Evolutionary conservation across 2,329 filamentous ascomycete genomes (phyloP).

Genomic region (Chrysoporthe cubensis): DNA sequence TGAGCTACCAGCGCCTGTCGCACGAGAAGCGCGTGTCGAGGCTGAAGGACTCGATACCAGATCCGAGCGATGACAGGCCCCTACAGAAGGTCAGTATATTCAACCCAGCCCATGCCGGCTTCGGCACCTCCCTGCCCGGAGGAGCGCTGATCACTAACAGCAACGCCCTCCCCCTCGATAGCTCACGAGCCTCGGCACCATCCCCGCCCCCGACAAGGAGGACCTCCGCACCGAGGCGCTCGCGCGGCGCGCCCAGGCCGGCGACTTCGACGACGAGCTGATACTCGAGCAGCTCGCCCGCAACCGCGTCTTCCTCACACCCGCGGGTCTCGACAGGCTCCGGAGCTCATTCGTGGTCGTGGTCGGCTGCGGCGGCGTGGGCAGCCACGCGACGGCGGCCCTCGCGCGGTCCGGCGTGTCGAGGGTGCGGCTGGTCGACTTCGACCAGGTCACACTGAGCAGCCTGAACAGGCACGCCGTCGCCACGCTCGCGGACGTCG

Average conservation of each 20-base stretch:
- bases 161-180: slow-evolving; percentile 15
- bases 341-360: slow-evolving; percentile 83
- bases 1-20: slow-evolving; percentile 65
- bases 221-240: slow-evolving; percentile 63
- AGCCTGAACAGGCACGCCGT: slow-evolving; percentile 96
- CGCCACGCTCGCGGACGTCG: slow-evolving; percentile 91
- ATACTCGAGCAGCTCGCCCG: slow-evolving; percentile 93
- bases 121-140: not conserved
- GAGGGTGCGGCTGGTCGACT: slow-evolving; percentile 88
- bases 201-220: slow-evolving; percentile 57
- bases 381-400: slow-evolving; percentile 86
- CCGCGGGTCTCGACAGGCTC: slow-evolving; percentile 78
- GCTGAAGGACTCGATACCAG: slow-evolving; percentile 65
- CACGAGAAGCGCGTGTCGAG: slow-evolving; percentile 57
- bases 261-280: slow-evolving; percentile 74
- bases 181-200: slow-evolving; percentile 65
- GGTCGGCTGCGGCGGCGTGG: slow-evolving; percentile 92
- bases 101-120: slow-evolving; percentile 1
- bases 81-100: slow-evolving; percentile 42
- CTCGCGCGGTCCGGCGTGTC: slow-evolving; percentile 88
- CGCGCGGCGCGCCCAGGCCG: slow-evolving; percentile 62
- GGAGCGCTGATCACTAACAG: slow-evolving; percentile 29
- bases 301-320: slow-evolving; percentile 87
- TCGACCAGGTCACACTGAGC: slow-evolving; percentile 95
- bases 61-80: slow-evolving; percentile 38